Base-by-base conservation (phyloP, 768 basidiomycete genomes). In the Leucocoprinus sp. region DNA sequence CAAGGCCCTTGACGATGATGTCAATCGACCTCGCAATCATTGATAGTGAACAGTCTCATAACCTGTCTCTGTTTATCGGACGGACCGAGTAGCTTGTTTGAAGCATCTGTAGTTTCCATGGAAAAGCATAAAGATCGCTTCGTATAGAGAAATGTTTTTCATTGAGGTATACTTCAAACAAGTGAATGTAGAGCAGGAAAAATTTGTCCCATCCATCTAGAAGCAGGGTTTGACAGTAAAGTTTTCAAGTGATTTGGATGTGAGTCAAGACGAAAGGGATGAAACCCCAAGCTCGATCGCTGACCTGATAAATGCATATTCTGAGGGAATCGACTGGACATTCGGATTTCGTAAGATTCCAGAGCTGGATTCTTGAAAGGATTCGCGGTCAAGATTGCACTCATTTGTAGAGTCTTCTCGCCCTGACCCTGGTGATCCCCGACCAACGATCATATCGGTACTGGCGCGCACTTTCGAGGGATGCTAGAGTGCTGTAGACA, bases 1-100 rank as follows among this genome's bases (percentile, higher is more conserved):
- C 31, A 73, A 70, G 55, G 78, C 70, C 5, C 59, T 83, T 55
- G 59, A 64, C 19, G 50, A 54, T 42, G 43, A 37, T 23, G 38
- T 23, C 14, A 6, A 9, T 36, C 29, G 33, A 26, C 23, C 15
- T 18, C 36, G 34, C 23, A 34, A 38, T 26, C 26, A 42, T 23
- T 44, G 43, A 45, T 29, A 31, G 18, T 35, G 33, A 35, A 37
- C 15, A 6, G 23, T 8, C 39, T 26, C 24, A 14, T 36, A 8
- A 14, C 18, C n/a, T 24, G 24, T 17, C 23, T 18, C 18, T 21
- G 35, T 37, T 21, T 18, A 18, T 14, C 35, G 5, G 14, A 29
- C 14, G 14, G 28, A 29, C 7, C 28, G 28, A 29, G 8, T 7
- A 29, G 7, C 14, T 29, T 29, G 28, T 37, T 18, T 12, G 37